A percentile compares a stretch with the other conserved stretches of the same genome.
These are phyloP conservation scores for Ceratocystis colombiana DNA, from an alignment of 2,329 filamentous ascomycete species.

Conservation along the genomic window DNA sequence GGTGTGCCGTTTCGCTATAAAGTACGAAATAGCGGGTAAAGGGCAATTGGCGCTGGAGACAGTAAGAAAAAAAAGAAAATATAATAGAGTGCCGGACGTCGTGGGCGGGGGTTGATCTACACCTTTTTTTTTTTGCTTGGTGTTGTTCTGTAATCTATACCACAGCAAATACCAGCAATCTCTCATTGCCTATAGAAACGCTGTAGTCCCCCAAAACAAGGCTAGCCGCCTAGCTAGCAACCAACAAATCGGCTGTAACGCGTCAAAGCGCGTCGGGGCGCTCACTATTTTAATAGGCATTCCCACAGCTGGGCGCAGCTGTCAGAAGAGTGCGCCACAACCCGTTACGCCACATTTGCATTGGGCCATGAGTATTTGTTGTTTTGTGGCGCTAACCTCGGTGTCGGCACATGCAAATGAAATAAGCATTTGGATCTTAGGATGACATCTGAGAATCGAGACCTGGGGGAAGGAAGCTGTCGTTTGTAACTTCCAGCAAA, in stretches of 20 bases:
- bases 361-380: neutral
- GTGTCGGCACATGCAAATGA: constrained; percentile 23
- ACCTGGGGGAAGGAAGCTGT: neutral
- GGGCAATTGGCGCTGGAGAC: neutral
- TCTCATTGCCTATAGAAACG: too few species aligned
- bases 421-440: neutral
- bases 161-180: too few species aligned
- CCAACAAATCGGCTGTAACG: neutral
- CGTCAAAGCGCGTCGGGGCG: constrained; percentile 4
- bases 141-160: neutral
- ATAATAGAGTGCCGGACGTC: neutral
- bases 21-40: neutral
- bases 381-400: constrained; percentile 24
- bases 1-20: neutral
- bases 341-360: neutral
- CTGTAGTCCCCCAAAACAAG: constrained; percentile 7
- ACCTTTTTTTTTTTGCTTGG: neutral
- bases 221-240: constrained; percentile 1
- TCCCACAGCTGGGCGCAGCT: constrained; percentile 1
- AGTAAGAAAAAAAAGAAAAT: neutral
- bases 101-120: neutral
- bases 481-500: neutral
- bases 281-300: neutral
- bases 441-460: neutral
- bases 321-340: neutral